Evolutionary conservation across 192 early-diverging fungal genomes (phyloP).

Genomic region (Entomortierella lignicola): DNA sequence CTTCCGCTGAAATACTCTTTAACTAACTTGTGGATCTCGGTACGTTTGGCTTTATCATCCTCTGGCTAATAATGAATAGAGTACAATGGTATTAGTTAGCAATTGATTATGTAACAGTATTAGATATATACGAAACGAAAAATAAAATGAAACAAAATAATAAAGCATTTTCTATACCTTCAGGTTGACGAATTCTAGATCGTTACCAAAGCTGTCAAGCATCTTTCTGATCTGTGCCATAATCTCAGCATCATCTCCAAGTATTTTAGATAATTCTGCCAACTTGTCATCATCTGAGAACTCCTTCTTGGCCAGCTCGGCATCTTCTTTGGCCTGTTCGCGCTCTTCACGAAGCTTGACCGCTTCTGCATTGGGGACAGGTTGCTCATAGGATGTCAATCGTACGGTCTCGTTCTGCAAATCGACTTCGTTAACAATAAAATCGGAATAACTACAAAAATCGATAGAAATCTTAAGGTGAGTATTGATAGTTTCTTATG

Average conservation of each 20-base stretch:
- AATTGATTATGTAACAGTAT: no score
- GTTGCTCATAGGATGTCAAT: slow-evolving; percentile 56
- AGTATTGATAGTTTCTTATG: not conserved
- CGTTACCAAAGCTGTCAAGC: slow-evolving; percentile 51
- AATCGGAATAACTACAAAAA: slow-evolving; percentile 78
- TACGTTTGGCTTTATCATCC: slow-evolving; percentile 65
- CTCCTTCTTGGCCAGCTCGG: slow-evolving; percentile 23
- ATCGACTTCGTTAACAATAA: slow-evolving; percentile 94
- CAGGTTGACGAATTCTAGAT: slow-evolving; percentile 43
- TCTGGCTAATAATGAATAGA: slow-evolving; percentile 39
- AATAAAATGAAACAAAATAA: not conserved
- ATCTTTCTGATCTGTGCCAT: slow-evolving; percentile 42
- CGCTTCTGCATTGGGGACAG: slow-evolving; percentile 15
- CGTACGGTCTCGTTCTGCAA: slow-evolving; percentile 74
- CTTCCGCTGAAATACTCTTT: slow-evolving; percentile 60
- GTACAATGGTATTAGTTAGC: not conserved
- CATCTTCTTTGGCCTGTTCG: slow-evolving; percentile 35
- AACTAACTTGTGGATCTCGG: slow-evolving; percentile 63
- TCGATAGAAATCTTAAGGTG: no score
- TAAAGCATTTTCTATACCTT: slow-evolving; percentile 14
- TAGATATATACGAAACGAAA: not conserved
- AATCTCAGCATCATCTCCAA: slow-evolving; percentile 21
- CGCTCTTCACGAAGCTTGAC: slow-evolving; percentile 14
- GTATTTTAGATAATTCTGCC: slow-evolving; percentile 13
- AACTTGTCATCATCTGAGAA: slow-evolving; percentile 43